These are phyloP conservation scores for Fusarium musae DNA, from an alignment of 2,329 filamentous ascomycete species.

Conservation along the genomic window DNA sequence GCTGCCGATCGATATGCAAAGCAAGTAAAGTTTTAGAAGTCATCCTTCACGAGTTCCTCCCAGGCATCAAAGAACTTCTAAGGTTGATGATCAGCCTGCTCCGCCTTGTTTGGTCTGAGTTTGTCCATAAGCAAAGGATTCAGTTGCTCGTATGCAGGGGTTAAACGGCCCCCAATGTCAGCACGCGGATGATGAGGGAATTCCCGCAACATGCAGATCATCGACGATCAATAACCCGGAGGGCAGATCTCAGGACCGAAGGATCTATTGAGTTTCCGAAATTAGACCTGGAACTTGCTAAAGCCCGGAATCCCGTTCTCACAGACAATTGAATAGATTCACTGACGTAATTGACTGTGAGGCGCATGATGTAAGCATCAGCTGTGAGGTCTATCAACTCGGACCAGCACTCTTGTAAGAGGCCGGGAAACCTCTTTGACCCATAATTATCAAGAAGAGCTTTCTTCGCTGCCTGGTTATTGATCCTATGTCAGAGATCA, in stretches of 20 bases:
- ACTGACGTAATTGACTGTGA: background rate
- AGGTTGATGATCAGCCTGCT: background rate
- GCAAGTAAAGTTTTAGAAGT: accelerated
- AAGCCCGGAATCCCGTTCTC: background rate
- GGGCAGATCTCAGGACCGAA: background rate
- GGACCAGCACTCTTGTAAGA: background rate
- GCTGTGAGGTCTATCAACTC: background rate
- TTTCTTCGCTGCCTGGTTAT: background rate
- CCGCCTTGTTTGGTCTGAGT: background rate
- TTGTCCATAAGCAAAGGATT: background rate
- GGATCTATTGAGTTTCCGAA: background rate
- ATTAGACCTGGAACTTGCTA: background rate
- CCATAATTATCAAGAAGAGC: background rate
- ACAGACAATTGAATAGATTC: background rate
- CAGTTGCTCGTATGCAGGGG: background rate
- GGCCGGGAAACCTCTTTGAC: background rate
- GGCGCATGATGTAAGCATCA: background rate
- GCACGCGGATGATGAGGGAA: background rate
- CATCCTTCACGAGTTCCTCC: background rate
- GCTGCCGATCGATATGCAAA: background rate
- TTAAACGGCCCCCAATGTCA: background rate
- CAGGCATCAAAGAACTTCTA: background rate
- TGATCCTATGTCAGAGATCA: background rate
- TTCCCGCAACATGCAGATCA: background rate
- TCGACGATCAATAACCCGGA: background rate